Conservation (phyloP, 2,329 filamentous ascomycete genomes). For the Fusarium sp. region DNA sequence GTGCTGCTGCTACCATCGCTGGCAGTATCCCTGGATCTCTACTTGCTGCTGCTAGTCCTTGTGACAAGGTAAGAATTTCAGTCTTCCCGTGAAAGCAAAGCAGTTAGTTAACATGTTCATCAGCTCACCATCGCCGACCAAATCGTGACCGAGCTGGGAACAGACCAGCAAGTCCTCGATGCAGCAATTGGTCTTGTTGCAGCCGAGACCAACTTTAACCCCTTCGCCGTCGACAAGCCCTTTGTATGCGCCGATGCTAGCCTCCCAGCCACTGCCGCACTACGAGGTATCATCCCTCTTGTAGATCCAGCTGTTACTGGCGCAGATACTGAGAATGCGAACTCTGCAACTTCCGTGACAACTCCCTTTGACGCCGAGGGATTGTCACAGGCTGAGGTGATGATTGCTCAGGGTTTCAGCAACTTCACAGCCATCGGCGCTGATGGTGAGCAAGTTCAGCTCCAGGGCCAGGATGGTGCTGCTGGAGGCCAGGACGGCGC, state of each 20-base stretch:
- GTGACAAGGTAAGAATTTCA: constrained; percentile 66
- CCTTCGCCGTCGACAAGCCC: constrained; percentile 71
- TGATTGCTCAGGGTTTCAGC: constrained; percentile 73
- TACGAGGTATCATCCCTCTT: constrained; percentile 77
- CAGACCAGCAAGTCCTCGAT: constrained; percentile 70
- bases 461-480: constrained; percentile 56
- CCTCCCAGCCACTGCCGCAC: constrained; percentile 71
- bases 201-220: constrained; percentile 82
- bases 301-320: constrained; percentile 75
- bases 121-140: constrained; percentile 75
- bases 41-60: constrained; percentile 75
- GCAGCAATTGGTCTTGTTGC: constrained; percentile 75
- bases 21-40: constrained; percentile 74
- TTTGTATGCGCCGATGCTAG: constrained; percentile 75
- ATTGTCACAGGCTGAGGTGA: constrained; percentile 76
- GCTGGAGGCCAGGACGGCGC: constrained; percentile 30
- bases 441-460: constrained; percentile 51
- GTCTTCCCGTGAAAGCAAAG: background rate
- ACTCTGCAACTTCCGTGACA: constrained; percentile 66
- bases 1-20: constrained; percentile 74
- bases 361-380: constrained; percentile 72
- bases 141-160: constrained; percentile 74
- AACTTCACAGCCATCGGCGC: constrained; percentile 67
- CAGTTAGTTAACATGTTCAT: constrained; percentile 44
- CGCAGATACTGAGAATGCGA: constrained; percentile 71